Base-by-base conservation (phyloP, 106 monocot genomes). In the Dioscorea alata region DNA sequence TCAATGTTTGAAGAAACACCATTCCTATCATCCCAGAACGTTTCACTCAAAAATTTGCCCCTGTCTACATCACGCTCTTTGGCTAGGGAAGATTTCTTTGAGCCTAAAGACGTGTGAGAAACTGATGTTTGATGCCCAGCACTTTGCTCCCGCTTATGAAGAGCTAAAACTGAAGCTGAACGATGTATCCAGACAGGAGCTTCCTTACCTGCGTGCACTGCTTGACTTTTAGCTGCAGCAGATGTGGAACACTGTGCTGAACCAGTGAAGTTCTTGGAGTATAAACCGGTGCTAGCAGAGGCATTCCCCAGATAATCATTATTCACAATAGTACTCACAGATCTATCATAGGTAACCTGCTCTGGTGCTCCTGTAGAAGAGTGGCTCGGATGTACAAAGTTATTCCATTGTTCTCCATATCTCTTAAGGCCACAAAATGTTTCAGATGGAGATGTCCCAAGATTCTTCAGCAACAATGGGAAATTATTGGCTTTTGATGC, bases 1-100 rank as follows among this genome's bases (percentile, higher is more conserved):
- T 91, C 91, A 50, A 81, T 72, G 62, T 70, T 79, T 67, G 93
- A 86, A 64, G 77, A 74, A 71, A 68, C 49, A 66, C 64, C 68
- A 64, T 56, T 32, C 66, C 34, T 52, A 57, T 71, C 35, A 12
- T 61, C 17, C 24, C 21, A 17, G 60, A 28, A 17, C 56, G 21
- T 23, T 54, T 79, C 76, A 52, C 49, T 71, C 61, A 77, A 35
- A 35, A 69, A 48, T 54, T 49, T 64, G 5, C 66, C 58, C 18
- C 60, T 69, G 70, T 48, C 56, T 33, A 51, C 58, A 59, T 66
- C 52, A 42, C 22, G 48, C 57, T 74, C 71, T 65, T 63, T 23
- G 13, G 52, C 49, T 59, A 42, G 67, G 60, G 63, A 42, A 42
- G 61, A 31, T 20, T 73, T 69, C 32, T 67, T 73, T 16, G 72